A percentile compares a stretch with the other conserved stretches of the same genome.
Evolutionary conservation across 768 basidiomycete genomes (phyloP).

Genomic region (Serendipita sp.): DNA sequence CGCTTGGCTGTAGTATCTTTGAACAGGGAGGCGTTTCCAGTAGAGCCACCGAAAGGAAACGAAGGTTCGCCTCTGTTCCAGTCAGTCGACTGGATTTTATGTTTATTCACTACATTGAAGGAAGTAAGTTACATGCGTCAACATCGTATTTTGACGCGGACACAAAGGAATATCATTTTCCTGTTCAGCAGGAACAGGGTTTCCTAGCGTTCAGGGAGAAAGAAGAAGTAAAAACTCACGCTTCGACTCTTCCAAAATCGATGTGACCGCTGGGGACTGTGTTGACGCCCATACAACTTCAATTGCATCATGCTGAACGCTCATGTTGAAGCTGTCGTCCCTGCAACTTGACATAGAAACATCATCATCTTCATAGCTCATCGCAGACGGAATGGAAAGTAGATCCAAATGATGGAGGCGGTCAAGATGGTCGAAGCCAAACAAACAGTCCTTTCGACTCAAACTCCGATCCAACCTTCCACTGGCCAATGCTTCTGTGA

Average conservation of each 20-base stretch:
- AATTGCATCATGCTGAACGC: background rate
- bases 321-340: slow-evolving; percentile 2
- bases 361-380: slow-evolving; percentile 1
- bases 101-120: background rate
- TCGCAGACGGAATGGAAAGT: background rate
- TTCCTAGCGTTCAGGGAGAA: background rate
- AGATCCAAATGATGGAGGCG: background rate
- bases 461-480: background rate
- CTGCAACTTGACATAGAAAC: background rate
- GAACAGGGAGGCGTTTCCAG: background rate
- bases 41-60: background rate
- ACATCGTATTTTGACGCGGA: background rate
- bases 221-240: background rate
- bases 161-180: background rate
- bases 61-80: background rate
- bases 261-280: background rate
- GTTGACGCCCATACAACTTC: background rate
- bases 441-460: background rate
- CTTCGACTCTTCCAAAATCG: slow-evolving; percentile 1
- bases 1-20: background rate
- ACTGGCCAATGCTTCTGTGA: too few species aligned
- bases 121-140: background rate
- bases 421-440: background rate
- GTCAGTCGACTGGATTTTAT: background rate
- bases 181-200: background rate